Evolutionary conservation across 129 eudicot genomes (phyloP).

Genomic region (Ambrosia artemisiifolia): DNA sequence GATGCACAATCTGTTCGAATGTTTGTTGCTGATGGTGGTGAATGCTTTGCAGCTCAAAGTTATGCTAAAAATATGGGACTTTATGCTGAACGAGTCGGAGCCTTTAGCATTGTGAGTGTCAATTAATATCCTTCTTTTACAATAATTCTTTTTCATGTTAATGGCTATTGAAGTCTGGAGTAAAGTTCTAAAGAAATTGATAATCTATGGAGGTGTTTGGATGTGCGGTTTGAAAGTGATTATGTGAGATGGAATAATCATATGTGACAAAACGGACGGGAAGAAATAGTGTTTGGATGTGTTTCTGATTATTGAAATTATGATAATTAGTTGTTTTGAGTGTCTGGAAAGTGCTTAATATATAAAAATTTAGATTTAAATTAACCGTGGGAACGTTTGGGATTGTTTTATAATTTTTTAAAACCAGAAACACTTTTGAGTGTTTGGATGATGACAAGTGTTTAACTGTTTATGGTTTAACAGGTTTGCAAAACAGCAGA

Average conservation of each 20-base stretch:
- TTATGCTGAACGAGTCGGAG: conserved; percentile 82
- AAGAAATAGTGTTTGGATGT: too few relatives aligned
- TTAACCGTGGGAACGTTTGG: too few relatives aligned
- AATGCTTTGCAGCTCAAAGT: conserved; percentile 70
- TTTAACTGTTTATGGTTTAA: neutral
- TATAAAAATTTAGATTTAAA: neutral
- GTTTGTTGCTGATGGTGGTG: conserved; percentile 80
- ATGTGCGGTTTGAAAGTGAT: too few relatives aligned
- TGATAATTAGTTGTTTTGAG: too few relatives aligned
- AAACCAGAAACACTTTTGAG: too few relatives aligned
- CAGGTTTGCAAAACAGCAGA: conserved; percentile 71
- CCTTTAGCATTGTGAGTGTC: conserved; percentile 61
- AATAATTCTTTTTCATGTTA: neutral
- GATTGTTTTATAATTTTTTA: too few relatives aligned
- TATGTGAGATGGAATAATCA: too few relatives aligned
- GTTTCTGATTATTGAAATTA: too few relatives aligned
- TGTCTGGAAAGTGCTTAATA: neutral
- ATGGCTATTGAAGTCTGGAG: neutral
- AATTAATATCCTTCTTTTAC: neutral
- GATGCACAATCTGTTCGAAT: conserved; percentile 76
- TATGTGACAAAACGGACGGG: too few relatives aligned
- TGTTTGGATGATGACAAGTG: too few relatives aligned
- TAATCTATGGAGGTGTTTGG: too few relatives aligned
- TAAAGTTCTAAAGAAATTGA: too few relatives aligned
- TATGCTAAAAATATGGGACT: conserved; percentile 85